These are phyloP conservation scores for Nelumbo lutea DNA, from an alignment of 164 flowering plant genomes.

Conservation along the genomic window DNA sequence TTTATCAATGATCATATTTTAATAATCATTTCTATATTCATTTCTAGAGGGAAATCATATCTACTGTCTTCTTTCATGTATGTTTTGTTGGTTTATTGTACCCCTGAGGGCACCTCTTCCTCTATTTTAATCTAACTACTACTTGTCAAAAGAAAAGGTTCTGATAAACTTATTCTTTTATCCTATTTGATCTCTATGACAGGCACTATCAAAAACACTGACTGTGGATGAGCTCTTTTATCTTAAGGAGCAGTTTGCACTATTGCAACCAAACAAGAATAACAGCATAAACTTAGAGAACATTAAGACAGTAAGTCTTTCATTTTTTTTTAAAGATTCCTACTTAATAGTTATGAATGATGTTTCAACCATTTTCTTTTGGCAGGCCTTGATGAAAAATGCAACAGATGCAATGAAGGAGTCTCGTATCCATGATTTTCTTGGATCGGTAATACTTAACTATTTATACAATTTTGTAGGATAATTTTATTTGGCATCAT, in stretches of 20 bases:
- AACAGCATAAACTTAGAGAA: constrained; percentile 63
- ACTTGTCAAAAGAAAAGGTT: too few species aligned
- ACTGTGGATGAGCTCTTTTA: constrained; percentile 72
- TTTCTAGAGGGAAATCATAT: too few species aligned
- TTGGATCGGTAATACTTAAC: constrained; percentile 45
- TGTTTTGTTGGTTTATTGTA: too few species aligned
- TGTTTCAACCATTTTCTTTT: constrained; percentile 16
- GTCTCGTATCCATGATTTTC: constrained; percentile 67
- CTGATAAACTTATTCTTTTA: neutral
- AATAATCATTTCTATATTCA: neutral
- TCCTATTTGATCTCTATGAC: constrained; percentile 17
- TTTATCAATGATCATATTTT: neutral
- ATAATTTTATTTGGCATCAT: constrained; percentile 1
- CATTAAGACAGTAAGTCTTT: constrained; percentile 48
- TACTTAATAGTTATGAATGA: neutral
- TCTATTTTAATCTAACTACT: too few species aligned
- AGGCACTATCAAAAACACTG: constrained; percentile 83
- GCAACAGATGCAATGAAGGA: constrained; percentile 96
- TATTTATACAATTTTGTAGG: neutral
- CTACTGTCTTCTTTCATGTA: too few species aligned
- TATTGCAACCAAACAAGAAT: constrained; percentile 60
- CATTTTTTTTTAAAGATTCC: neutral
- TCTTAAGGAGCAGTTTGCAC: constrained; percentile 69
- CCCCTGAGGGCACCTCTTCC: too few species aligned
- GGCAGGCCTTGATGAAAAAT: constrained; percentile 69